Evolutionary conservation across 2,329 filamentous ascomycete genomes (phyloP).

Genomic region (Camillea tinctor): DNA sequence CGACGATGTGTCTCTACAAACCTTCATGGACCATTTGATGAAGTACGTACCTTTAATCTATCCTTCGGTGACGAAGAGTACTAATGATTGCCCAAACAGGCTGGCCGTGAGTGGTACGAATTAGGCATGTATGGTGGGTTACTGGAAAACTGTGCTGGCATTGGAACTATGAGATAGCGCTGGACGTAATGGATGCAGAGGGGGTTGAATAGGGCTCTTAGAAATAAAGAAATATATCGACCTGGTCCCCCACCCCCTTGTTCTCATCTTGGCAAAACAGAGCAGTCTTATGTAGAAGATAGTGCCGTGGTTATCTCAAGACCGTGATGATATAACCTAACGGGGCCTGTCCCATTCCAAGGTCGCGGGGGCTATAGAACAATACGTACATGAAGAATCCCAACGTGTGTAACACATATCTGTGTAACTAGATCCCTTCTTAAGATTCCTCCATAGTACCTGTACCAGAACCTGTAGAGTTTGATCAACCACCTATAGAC

Average conservation of each 20-base stretch:
- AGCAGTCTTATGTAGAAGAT: not conserved
- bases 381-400: not conserved
- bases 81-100: conserved; percentile 32
- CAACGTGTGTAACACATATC: no score
- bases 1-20: conserved; percentile 95
- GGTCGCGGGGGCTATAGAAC: not conserved
- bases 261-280: not conserved
- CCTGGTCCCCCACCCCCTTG: not conserved
- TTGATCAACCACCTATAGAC: no score
- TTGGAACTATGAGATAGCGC: not conserved
- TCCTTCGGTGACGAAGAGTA: not conserved
- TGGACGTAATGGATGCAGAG: not conserved
- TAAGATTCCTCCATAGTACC: no score
- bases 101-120: conserved; percentile 65
- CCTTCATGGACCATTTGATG: conserved; percentile 99
- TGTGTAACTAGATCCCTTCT: no score
- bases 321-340: conserved; percentile 2
- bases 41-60: conserved; percentile 63
- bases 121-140: conserved; percentile 32
- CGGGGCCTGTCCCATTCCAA: not conserved
- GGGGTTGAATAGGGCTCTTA: not conserved
- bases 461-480: no score
- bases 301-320: not conserved
- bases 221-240: not conserved
- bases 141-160: not conserved